These are phyloP conservation scores for Microdochium trichocladiopsis DNA, from an alignment of 2,329 filamentous ascomycete species.

Conservation along the genomic window DNA sequence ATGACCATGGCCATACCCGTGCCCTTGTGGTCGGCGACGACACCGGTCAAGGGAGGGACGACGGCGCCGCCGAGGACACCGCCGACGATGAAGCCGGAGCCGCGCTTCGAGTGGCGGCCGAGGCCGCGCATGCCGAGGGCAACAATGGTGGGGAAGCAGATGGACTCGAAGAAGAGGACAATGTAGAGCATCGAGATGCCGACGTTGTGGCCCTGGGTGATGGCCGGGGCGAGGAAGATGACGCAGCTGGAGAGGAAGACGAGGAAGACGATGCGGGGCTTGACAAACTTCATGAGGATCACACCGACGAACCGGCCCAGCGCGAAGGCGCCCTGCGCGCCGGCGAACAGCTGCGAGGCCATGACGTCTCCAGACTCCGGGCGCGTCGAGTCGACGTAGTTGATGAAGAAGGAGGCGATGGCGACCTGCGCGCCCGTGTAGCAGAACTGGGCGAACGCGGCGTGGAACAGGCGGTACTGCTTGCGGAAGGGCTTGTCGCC, in stretches of 20 bases:
- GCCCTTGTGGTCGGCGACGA: slow-evolving; percentile 54
- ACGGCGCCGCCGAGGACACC: slow-evolving; percentile 68
- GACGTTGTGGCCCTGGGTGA: slow-evolving; percentile 35
- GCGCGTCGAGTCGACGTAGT: slow-evolving; percentile 55
- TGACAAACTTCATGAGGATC: slow-evolving; percentile 58
- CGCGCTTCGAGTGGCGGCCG: slow-evolving; percentile 70
- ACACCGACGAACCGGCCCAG: slow-evolving; percentile 64
- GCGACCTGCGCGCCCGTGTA: slow-evolving; percentile 69
- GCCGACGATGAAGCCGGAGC: slow-evolving; percentile 63
- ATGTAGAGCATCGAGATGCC: slow-evolving; percentile 59
- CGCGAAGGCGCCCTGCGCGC: slow-evolving; percentile 67
- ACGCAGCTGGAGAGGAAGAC: slow-evolving; percentile 57
- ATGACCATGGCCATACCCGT: slow-evolving; percentile 61
- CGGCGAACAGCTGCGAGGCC: slow-evolving; percentile 63
- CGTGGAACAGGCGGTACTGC: slow-evolving; percentile 71
- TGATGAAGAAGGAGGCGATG: slow-evolving; percentile 61
- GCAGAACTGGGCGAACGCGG: slow-evolving; percentile 69
- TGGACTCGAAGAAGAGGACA: slow-evolving; percentile 71
- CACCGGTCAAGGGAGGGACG: slow-evolving; percentile 66
- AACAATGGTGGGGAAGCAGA: slow-evolving; percentile 77
- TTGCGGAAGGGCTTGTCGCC: slow-evolving; percentile 58
- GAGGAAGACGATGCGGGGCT: slow-evolving; percentile 62
- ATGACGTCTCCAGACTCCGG: slow-evolving; percentile 27
- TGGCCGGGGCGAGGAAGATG: slow-evolving; percentile 49
- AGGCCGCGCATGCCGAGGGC: slow-evolving; percentile 70